These are phyloP conservation scores for Pontederia crassipes DNA, from an alignment of 176 grass and related monocot genomes.

Conservation along the genomic window DNA sequence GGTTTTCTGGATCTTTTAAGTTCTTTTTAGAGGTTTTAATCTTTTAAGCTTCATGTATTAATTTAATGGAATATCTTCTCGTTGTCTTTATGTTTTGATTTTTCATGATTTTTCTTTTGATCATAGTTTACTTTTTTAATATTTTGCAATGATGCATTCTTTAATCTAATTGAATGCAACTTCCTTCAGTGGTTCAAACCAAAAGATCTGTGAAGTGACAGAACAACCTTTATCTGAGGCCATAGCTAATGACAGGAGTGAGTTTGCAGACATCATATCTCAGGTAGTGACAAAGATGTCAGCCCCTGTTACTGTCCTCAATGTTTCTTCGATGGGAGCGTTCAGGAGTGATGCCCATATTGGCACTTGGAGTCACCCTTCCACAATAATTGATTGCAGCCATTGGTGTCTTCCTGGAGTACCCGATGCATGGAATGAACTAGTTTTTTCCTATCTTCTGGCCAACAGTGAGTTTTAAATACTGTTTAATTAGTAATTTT, in stretches of 20 bases:
- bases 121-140: too few species aligned
- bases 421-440: conserved; percentile 88
- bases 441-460: conserved; percentile 73
- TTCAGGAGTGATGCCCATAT: conserved; percentile 91
- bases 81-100: too few species aligned
- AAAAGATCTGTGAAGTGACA: conserved; percentile 73
- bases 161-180: not conserved
- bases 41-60: too few species aligned
- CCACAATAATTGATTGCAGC: conserved; percentile 83
- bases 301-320: conserved; percentile 60
- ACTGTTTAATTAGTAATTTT: not conserved
- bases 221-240: conserved; percentile 54
- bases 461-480: conserved; percentile 38
- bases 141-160: not conserved
- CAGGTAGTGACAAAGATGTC: conserved; percentile 40
- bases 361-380: conserved; percentile 78
- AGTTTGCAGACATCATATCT: conserved; percentile 69
- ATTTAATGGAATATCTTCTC: too few species aligned
- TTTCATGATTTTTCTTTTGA: too few species aligned
- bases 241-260: conserved; percentile 52
- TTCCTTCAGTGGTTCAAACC: conserved; percentile 45
- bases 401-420: conserved; percentile 95
- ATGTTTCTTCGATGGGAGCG: conserved; percentile 87
- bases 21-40: too few species aligned
- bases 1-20: too few species aligned